phyloP scores from a whole-genome alignment of 352 stramenopile species.

The Phytophthora megakarya region DNA sequence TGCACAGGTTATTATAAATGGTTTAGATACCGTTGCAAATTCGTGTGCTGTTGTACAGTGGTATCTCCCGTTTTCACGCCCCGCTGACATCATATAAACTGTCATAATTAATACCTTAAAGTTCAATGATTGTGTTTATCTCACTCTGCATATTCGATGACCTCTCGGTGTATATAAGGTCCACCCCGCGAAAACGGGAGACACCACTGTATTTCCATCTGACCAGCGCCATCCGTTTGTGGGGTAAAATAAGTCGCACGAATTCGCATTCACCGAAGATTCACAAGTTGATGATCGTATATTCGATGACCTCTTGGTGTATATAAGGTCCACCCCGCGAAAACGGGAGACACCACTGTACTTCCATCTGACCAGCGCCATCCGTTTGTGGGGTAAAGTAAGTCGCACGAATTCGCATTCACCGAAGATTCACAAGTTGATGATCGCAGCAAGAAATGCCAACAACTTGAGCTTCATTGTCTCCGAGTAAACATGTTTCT shows the following conservation, averaged over 20 bases:
- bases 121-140: too few relatives aligned
- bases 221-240: conserved; percentile 26
- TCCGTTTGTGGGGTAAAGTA: conserved; percentile 20
- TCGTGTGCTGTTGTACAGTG: background rate
- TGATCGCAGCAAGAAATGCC: too few relatives aligned
- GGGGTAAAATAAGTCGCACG: conserved; percentile 7
- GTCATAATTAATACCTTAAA: too few relatives aligned
- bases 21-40: background rate
- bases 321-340: too few relatives aligned
- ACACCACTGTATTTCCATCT: conserved; percentile 11
- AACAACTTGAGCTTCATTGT: background rate
- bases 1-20: background rate
- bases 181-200: too few relatives aligned
- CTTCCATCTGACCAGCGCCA: conserved; percentile 15
- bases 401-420: conserved; percentile 29
- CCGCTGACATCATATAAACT: too few relatives aligned
- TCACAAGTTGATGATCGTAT: conserved; percentile 9
- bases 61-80: too few relatives aligned
- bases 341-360: too few relatives aligned
- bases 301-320: too few relatives aligned
- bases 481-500: conserved; percentile 3
- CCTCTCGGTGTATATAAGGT: too few relatives aligned
- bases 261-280: conserved; percentile 26
- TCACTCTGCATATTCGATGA: too few relatives aligned
- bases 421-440: conserved; percentile 1